phyloP scores from a whole-genome alignment of 176 grass and related monocot genomes.

The Thinopyrum elongatum region DNA sequence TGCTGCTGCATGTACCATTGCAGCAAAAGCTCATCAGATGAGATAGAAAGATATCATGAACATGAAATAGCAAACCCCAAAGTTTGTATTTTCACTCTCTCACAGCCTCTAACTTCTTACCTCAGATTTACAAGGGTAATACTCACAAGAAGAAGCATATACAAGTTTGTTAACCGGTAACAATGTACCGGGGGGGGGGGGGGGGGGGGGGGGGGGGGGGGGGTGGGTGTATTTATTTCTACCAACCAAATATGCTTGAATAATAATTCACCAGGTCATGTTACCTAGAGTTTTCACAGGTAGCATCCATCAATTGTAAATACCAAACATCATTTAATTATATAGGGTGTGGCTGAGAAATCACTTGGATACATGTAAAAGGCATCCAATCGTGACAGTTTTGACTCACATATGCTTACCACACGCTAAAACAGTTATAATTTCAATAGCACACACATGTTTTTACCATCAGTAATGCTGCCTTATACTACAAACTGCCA shows the following conservation, averaged over 20 bases:
- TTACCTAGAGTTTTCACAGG: neutral
- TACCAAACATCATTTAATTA: neutral
- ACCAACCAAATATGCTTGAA: neutral
- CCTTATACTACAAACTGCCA: neutral
- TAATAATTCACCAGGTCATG: neutral
- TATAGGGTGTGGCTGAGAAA: neutral
- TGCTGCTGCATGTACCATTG: slow-evolving; percentile 1
- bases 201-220: no score
- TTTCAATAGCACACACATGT: neutral
- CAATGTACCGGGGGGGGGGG: neutral
- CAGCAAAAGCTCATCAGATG: neutral
- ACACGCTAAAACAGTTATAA: neutral
- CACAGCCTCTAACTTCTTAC: neutral
- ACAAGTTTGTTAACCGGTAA: neutral
- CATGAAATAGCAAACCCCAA: neutral
- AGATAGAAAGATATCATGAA: neutral
- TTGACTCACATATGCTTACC: slow-evolving; percentile 8
- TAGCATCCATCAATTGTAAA: neutral
- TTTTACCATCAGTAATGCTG: neutral
- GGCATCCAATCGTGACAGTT: neutral
- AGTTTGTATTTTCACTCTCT: neutral
- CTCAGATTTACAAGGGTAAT: slow-evolving; percentile 3
- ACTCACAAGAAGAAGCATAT: neutral
- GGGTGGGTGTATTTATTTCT: neutral
- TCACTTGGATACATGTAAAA: neutral